These are phyloP conservation scores for Singerocomus rubriflavus DNA, from an alignment of 1,284 basidiomycete genomes.

Conservation along the genomic window DNA sequence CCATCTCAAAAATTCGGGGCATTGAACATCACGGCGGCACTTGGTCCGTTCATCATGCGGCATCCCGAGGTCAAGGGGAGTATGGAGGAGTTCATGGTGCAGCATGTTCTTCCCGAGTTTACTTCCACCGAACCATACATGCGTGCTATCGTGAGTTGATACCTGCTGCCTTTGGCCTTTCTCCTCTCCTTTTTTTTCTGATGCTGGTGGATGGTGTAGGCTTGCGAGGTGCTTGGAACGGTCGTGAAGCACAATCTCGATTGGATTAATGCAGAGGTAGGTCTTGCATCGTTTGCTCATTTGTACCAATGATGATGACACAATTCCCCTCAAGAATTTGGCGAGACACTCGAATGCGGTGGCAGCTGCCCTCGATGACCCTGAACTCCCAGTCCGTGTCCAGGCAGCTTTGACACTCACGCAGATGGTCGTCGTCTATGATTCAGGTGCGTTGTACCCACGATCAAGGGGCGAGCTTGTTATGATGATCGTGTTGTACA, in stretches of 20 bases:
- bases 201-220: slow-evolving; percentile 41
- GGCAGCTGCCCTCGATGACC: slow-evolving; percentile 63
- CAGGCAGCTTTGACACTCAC: slow-evolving; percentile 82
- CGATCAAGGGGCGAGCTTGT: neutral
- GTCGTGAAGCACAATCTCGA: slow-evolving; percentile 63
- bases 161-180: neutral
- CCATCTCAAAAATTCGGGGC: slow-evolving; percentile 76
- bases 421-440: slow-evolving; percentile 67
- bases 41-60: slow-evolving; percentile 75
- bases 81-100: slow-evolving; percentile 74
- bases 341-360: slow-evolving; percentile 62
- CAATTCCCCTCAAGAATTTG: slow-evolving; percentile 46
- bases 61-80: slow-evolving; percentile 74
- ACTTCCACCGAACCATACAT: slow-evolving; percentile 63
- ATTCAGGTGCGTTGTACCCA: slow-evolving; percentile 47
- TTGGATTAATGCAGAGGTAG: slow-evolving; percentile 67
- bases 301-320: neutral
- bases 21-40: slow-evolving; percentile 73
- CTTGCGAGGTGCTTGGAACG: slow-evolving; percentile 75
- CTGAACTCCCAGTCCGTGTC: slow-evolving; percentile 80
- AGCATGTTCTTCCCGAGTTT: slow-evolving; percentile 74
- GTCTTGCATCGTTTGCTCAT: slow-evolving; percentile 9
- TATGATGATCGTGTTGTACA: slow-evolving; percentile 24
- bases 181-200: neutral
- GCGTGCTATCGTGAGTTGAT: slow-evolving; percentile 60